Conservation (phyloP, 192 early-diverging fungal genomes). For the Phycomyces blakesleeanus region DNA sequence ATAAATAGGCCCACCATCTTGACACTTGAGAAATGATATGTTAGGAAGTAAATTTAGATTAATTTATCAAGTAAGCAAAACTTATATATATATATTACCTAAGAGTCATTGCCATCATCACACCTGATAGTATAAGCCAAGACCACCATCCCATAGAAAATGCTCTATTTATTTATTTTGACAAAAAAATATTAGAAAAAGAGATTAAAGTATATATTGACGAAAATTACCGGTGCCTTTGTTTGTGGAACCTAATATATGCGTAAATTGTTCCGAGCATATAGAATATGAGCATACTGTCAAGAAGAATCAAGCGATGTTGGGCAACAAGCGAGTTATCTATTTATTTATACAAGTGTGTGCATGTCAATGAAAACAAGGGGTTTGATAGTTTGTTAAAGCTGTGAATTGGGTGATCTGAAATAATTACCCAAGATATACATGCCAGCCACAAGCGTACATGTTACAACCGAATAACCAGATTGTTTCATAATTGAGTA, state of each 20-base stretch:
- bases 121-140: slow-evolving; percentile 79
- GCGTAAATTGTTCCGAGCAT: slow-evolving; percentile 78
- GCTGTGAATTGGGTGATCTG: too few relatives aligned
- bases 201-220: not conserved
- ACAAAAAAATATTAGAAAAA: not conserved
- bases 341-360: too few relatives aligned
- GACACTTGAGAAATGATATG: slow-evolving; percentile 43
- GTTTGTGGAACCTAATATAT: slow-evolving; percentile 85
- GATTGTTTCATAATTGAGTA: slow-evolving; percentile 87
- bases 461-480: slow-evolving; percentile 72
- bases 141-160: slow-evolving; percentile 82
- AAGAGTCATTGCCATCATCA: slow-evolving; percentile 71
- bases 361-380: too few relatives aligned
- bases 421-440: slow-evolving; percentile 71
- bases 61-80: too few relatives aligned
- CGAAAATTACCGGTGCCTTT: slow-evolving; percentile 23
- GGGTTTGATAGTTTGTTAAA: too few relatives aligned
- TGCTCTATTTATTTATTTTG: slow-evolving; percentile 52
- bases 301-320: slow-evolving; percentile 88
- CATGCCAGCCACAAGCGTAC: slow-evolving; percentile 75
- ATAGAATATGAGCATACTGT: slow-evolving; percentile 91
- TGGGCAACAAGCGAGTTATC: slow-evolving; percentile 92
- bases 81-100: slow-evolving; percentile 3
- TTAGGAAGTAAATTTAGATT: too few relatives aligned
- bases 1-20: slow-evolving; percentile 96